These are phyloP conservation scores for Alternaria sp. DNA, from an alignment of 2,329 filamentous ascomycete species.

Conservation along the genomic window DNA sequence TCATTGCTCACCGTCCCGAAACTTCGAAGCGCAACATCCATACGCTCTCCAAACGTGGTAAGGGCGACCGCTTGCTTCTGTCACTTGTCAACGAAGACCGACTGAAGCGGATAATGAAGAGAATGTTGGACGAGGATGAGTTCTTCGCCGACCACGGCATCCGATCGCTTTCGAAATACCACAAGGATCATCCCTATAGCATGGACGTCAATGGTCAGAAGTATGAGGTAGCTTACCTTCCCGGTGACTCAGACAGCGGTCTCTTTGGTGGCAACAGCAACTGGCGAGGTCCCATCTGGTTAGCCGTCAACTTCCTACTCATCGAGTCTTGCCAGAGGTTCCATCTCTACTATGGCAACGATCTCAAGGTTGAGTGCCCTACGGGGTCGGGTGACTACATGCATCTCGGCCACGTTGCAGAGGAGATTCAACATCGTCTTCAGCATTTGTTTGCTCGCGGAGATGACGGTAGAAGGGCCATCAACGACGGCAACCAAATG, in stretches of 20 bases:
- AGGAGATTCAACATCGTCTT: conserved; percentile 92
- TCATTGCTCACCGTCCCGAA: conserved; percentile 85
- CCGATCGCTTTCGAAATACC: conserved; percentile 87
- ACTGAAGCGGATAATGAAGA: conserved; percentile 84
- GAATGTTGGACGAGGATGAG: conserved; percentile 93
- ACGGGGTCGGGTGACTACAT: conserved; percentile 92
- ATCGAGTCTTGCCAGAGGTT: conserved; percentile 94
- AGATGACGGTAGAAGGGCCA: conserved; percentile 84
- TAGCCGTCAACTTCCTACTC: conserved; percentile 93
- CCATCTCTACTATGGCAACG: conserved; percentile 92
- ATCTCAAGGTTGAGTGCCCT: conserved; percentile 89
- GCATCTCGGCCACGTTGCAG: conserved; percentile 93
- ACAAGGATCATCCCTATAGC: conserved; percentile 86
- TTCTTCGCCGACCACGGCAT: conserved; percentile 92
- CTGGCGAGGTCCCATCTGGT: conserved; percentile 94
- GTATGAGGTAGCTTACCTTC: conserved; percentile 87
- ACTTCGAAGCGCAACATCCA: conserved; percentile 93
- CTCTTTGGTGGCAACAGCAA: conserved; percentile 98
- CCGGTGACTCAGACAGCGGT: conserved; percentile 94
- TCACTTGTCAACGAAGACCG: conserved; percentile 92
- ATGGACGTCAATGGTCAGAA: conserved; percentile 95
- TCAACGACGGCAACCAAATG: conserved; percentile 83
- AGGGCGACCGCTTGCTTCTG: conserved; percentile 84
- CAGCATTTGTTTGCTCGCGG: conserved; percentile 88
- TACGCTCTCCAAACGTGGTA: conserved; percentile 87